Base-by-base conservation (phyloP, 2,329 filamentous ascomycete genomes). In the Calonectria pseudoturangicola region DNA sequence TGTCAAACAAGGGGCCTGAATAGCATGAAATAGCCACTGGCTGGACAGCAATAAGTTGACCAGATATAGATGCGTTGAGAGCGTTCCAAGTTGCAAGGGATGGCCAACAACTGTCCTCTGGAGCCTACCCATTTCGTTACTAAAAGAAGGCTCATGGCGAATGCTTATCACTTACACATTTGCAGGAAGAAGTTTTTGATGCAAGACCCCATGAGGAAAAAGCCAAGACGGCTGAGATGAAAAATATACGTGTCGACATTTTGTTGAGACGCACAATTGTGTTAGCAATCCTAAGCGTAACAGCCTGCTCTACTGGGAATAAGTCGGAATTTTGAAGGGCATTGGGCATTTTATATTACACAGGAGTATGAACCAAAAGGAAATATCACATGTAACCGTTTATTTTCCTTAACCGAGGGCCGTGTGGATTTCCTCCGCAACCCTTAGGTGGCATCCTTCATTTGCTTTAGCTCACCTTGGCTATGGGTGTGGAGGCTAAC, bases 1-100 rank as follows among this genome's bases (percentile, higher is more conserved):
- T 48, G 45, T 48, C 21, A 48, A 48, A 48, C 2, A 48, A 9
- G 10, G 45, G 45, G 27, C 45, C 45, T 12, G 45, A 13, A 25
- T 48, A 48, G 45, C 45, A 48, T 48, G 45, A 48, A 13, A 48
- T 48, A 48, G 45, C 45, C 45, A 48, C 45, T 4, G 45, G 45
- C 21, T 48, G 45, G 10, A 48, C 21, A 25, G 45, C n/a, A 48
- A 48, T 25, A 9, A 48, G 45, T 25, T 48, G 45, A 5, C 45
- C 45, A 25, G 45, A 48, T 27, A 48, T 25, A 48, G 45, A 25
- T 2, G 21, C 13, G n/a, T 48, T 48, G 8, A 48, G 45, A 10
- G 45, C n/a, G 10, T 48, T 21, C 45, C 45, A 48, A 48, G 45
- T 48, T 48, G 18, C 45, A 27, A 7, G 5, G 2, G 45, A 48